Conservation (phyloP, 2,329 filamentous ascomycete species). For the Zymoseptoria ardabiliae region DNA sequence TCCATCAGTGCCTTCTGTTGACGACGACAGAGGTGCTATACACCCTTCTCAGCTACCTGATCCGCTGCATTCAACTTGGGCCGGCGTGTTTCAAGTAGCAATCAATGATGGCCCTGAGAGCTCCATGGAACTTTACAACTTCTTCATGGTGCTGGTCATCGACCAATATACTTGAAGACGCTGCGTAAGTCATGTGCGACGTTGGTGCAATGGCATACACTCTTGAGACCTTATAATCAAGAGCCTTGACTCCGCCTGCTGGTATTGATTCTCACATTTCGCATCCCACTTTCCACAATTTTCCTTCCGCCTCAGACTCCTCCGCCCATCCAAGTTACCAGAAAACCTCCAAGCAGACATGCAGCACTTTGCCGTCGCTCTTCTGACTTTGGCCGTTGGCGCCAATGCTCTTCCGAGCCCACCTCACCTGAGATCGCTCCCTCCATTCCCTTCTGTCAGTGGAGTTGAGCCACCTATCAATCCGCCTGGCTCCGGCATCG, state of each 20-base stretch:
- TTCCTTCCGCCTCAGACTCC: background rate
- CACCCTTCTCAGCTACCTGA: background rate
- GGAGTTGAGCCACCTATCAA: background rate
- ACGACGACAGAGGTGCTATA: background rate
- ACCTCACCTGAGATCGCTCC: slow-evolving; percentile 7
- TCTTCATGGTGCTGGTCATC: background rate
- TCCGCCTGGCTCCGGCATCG: slow-evolving; percentile 4
- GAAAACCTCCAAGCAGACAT: slow-evolving; percentile 4
- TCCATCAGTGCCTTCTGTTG: background rate
- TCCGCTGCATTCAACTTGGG: background rate
- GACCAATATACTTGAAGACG: background rate
- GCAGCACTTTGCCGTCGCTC: slow-evolving; percentile 12
- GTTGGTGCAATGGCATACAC: background rate
- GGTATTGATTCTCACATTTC: background rate
- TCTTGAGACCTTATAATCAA: background rate
- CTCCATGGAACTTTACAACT: background rate
- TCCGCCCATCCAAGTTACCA: background rate
- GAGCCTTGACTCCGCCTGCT: background rate
- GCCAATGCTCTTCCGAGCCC: slow-evolving; percentile 10
- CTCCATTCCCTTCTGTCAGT: background rate
- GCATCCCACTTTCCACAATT: background rate
- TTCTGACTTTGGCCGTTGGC: slow-evolving; percentile 11
- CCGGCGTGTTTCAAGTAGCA: background rate
- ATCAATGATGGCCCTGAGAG: background rate
- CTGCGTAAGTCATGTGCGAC: background rate